Base-by-base conservation (phyloP, 2,329 filamentous ascomycete species). In the Colletotrichum cordylinicola region DNA sequence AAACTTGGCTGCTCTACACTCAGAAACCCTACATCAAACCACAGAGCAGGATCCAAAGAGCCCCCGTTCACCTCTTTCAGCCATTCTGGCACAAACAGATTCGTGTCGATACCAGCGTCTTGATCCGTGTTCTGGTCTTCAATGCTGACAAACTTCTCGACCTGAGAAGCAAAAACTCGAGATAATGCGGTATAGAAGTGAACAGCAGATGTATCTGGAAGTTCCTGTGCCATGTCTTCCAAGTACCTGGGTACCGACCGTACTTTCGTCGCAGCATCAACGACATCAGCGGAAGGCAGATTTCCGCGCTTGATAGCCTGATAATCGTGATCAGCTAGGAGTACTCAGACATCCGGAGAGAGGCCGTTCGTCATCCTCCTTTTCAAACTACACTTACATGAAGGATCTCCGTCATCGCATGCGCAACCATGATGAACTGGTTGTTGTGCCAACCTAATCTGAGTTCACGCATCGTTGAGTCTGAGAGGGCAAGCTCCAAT, bases 371-470 rank as follows among this genome's bases (percentile, higher is more conserved):
- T 52, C 18, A 8, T 52, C 43, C 43, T 31, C 31, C 7, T n/a
- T n/a, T 33, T 31, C 18, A 18, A 61, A 21, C 9, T 21, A n/a
- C 4, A 74, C 75, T 58, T n/a, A 76, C 73, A 48, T 73, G 76
- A 2, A 74, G 48, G 15, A 81, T 78, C 72, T 81, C 80, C 1
- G 79, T 79, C 15, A 77, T 78, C 4, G 79, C 79, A 39, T 81
- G 80, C 64, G 77, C 58, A 15, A 80, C 77, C 77, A 79, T 80
- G 29, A 80, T 80, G 9, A 79, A 75, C 35, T 80, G 78, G 62
- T 81, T 81, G 69, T 80, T 81, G 56, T 81, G 79, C 65, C 78
- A 78, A 8, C 80, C 80, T 8, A 80, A 37, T 66, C 75, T 74
- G 10, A 80, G 66, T 8, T 81, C 78, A 0, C 67, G 52, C 52